These are phyloP conservation scores for Parathielavia hyrcaniae DNA, from an alignment of 495 filamentous ascomycete genomes.

Conservation along the genomic window DNA sequence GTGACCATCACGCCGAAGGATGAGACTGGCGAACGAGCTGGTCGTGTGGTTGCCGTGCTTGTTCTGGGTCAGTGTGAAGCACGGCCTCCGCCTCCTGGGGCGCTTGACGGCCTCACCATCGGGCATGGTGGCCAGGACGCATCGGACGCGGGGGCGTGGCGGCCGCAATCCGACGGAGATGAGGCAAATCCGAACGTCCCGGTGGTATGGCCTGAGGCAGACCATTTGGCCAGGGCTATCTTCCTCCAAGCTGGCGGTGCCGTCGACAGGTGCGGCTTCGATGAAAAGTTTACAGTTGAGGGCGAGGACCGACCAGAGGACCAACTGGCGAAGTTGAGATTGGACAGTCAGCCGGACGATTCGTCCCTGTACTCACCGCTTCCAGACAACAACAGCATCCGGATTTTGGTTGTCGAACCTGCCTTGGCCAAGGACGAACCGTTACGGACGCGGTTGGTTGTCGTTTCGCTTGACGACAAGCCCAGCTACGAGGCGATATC, in stretches of 20 bases:
- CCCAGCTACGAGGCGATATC: background rate
- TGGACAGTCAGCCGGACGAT: background rate
- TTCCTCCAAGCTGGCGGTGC: background rate
- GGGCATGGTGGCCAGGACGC: background rate
- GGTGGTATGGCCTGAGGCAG: background rate
- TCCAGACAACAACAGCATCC: background rate
- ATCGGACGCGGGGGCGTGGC: background rate
- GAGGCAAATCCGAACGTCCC: background rate
- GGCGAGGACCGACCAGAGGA: background rate
- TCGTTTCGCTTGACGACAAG: constrained; percentile 1
- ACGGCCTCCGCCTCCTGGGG: background rate
- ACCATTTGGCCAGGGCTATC: background rate
- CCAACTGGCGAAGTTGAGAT: background rate
- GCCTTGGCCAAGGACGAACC: background rate
- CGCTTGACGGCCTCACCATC: background rate
- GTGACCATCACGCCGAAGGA: background rate
- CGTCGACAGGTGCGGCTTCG: background rate
- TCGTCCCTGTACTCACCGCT: background rate
- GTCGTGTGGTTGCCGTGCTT: background rate
- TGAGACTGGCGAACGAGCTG: background rate
- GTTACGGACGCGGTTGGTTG: background rate
- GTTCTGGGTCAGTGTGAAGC: background rate
- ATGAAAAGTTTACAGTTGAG: background rate
- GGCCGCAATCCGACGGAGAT: background rate
- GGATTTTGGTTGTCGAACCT: background rate